A percentile compares a stretch with the other conserved stretches of the same genome.
These are phyloP conservation scores for Penicillium concentricum DNA, from an alignment of 2,329 filamentous ascomycete species.

Conservation along the genomic window DNA sequence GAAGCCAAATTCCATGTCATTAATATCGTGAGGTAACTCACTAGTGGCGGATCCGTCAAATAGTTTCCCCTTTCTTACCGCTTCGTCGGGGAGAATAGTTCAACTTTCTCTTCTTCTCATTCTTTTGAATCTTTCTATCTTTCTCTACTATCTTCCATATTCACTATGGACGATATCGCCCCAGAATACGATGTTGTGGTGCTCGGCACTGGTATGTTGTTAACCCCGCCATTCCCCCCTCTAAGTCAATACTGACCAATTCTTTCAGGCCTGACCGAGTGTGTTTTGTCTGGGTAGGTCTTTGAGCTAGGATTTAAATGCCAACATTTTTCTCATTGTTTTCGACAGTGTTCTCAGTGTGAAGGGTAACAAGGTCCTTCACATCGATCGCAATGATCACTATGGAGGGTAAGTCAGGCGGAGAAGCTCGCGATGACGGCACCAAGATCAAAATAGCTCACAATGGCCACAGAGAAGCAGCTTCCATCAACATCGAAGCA, in stretches of 20 bases:
- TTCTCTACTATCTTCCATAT: slow-evolving; percentile 15
- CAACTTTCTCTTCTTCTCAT: slow-evolving; percentile 20
- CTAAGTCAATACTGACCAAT: slow-evolving; percentile 28
- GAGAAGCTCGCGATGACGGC: slow-evolving; percentile 19
- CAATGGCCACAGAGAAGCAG: slow-evolving; percentile 68
- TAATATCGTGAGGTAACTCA: slow-evolving; percentile 18
- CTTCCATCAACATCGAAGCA: slow-evolving; percentile 93
- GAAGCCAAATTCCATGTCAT: neutral
- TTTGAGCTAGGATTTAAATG: slow-evolving; percentile 17
- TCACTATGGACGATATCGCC: slow-evolving; percentile 92
- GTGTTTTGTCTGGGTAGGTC: slow-evolving; percentile 90
- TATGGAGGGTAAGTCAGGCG: slow-evolving; percentile 78
- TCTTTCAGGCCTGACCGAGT: slow-evolving; percentile 84
- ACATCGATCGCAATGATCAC: slow-evolving; percentile 98
- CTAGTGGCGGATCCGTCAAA: slow-evolving; percentile 28
- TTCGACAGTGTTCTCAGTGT: slow-evolving; percentile 79
- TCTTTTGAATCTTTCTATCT: slow-evolving; percentile 12
- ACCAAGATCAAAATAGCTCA: slow-evolving; percentile 28
- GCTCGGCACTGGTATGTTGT: slow-evolving; percentile 82
- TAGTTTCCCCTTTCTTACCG: slow-evolving; percentile 28
- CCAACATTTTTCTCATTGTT: slow-evolving; percentile 19
- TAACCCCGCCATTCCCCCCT: slow-evolving; percentile 37
- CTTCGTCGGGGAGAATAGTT: slow-evolving; percentile 27
- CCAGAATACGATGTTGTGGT: slow-evolving; percentile 99
- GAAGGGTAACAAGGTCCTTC: slow-evolving; percentile 97